These are phyloP conservation scores for Penicillium cosmopolitanum DNA, from an alignment of 495 filamentous ascomycete species.

Conservation along the genomic window DNA sequence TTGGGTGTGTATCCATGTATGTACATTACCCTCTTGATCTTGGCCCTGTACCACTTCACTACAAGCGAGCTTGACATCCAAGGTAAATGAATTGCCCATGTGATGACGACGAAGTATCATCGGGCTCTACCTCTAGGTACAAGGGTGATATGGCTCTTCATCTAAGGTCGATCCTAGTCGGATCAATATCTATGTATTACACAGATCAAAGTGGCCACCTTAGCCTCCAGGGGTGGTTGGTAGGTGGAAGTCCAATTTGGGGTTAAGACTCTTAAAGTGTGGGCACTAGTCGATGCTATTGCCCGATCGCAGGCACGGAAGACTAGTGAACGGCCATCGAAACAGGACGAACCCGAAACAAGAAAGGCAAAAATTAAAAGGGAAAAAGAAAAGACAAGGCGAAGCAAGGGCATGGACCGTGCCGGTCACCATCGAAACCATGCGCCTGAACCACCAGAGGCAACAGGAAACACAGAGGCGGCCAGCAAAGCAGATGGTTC, in stretches of 20 bases:
- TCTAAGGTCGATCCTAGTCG: background rate
- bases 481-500: background rate
- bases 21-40: background rate
- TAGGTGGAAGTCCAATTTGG: background rate
- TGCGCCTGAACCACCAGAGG: background rate
- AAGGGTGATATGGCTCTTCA: background rate
- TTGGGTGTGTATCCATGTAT: slow-evolving; percentile 2
- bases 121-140: background rate
- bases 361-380: slow-evolving; percentile 11
- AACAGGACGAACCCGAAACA: background rate
- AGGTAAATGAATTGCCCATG: background rate
- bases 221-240: background rate
- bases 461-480: background rate
- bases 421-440: slow-evolving; percentile 20
- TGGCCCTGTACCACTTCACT: slow-evolving; percentile 15
- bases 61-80: slow-evolving; percentile 1
- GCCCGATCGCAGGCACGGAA: background rate
- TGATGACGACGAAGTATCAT: background rate
- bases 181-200: background rate
- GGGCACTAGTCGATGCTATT: background rate
- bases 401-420: slow-evolving; percentile 18
- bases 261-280: background rate
- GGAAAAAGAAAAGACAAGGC: background rate
- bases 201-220: background rate
- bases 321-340: background rate